Evolutionary conservation across 164 flowering plant species (phyloP), one percentile per base, ranked within the genome.

Genomic region (Protea cynaroides): DNA sequence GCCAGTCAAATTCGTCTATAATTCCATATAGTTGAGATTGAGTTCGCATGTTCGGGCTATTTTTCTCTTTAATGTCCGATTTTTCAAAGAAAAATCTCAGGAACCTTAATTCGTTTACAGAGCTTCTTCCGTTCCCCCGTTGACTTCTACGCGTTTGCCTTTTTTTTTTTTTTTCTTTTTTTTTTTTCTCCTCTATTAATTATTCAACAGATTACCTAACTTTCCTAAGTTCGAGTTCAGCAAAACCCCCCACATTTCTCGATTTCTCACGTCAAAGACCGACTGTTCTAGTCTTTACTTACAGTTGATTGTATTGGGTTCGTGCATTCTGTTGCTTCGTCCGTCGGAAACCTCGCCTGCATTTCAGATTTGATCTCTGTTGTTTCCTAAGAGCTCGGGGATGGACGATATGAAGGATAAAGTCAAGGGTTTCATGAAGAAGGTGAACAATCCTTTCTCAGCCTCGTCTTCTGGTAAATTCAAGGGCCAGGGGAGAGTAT

Each of bases 381-480:
- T 18, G 8, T 19, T 51, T 36, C 18, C 8, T 64, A 21, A 4
- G 34, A 34, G 25, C 12, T 46, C 36, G 38, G 29, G 11, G 61
- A 89, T 89, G 96, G 96, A 75, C 63, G 97, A 90, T 21, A 68
- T 89, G 73, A 90, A 83, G 69, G 98, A 84, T 74, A 93, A 93
- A 67, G 54, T 89, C 58, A 90, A 90, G 67, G 97, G 84, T 0
- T 86, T 93, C 77, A 79, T 90, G 90, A 93, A 90, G 69, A 90
- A 89, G 77, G 87, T 90, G 75, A 87, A 85, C 75, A 81, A 69
- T 24, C 82, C 79, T 1, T 81, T 82, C 50, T 65, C 75, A 37
- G 68, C 95, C 0, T 79, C 92, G 4, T 85, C 98, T 25, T 84
- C 94, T 13, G 88, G 87, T 46, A 90, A 85, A 79, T 93, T 93